phyloP scores from a whole-genome alignment of 1,284 basidiomycete species.

The Ganoderma sinense region DNA sequence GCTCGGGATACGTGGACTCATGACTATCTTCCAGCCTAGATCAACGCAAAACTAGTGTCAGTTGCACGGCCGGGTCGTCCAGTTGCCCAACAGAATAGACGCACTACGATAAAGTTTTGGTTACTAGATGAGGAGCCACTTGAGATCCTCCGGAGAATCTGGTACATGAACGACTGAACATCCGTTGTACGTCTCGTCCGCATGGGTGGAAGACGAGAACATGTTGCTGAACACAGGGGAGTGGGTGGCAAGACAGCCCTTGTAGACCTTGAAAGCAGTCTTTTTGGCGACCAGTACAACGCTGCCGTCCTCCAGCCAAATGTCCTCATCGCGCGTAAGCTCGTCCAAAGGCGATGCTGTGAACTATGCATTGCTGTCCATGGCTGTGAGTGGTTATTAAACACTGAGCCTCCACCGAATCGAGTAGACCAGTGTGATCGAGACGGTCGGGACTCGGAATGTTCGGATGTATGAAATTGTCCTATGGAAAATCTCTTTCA shows the following conservation, averaged over 20 bases:
- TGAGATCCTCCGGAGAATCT: slow-evolving; percentile 14
- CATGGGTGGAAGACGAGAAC: slow-evolving; percentile 9
- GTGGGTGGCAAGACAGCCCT: slow-evolving; percentile 46
- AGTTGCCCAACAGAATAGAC: no score
- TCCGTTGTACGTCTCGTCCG: slow-evolving; percentile 10
- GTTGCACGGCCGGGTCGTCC: not conserved
- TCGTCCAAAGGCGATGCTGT: not conserved
- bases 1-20: no score
- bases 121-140: slow-evolving; percentile 2
- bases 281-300: slow-evolving; percentile 62
- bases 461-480: not conserved
- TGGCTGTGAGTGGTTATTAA: not conserved
- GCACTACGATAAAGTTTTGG: not conserved
- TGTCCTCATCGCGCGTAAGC: slow-evolving; percentile 48
- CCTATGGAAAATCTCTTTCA: not conserved
- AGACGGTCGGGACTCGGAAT: not conserved
- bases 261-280: slow-evolving; percentile 73
- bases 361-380: not conserved
- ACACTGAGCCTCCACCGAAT: no score
- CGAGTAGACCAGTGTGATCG: no score
- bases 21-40: not conserved
- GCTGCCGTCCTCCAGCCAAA: slow-evolving; percentile 78
- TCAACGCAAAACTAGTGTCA: not conserved
- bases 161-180: slow-evolving; percentile 19
- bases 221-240: slow-evolving; percentile 24